Base-by-base conservation (phyloP, 768 basidiomycete species). In the Rhodotorula graminis region DNA sequence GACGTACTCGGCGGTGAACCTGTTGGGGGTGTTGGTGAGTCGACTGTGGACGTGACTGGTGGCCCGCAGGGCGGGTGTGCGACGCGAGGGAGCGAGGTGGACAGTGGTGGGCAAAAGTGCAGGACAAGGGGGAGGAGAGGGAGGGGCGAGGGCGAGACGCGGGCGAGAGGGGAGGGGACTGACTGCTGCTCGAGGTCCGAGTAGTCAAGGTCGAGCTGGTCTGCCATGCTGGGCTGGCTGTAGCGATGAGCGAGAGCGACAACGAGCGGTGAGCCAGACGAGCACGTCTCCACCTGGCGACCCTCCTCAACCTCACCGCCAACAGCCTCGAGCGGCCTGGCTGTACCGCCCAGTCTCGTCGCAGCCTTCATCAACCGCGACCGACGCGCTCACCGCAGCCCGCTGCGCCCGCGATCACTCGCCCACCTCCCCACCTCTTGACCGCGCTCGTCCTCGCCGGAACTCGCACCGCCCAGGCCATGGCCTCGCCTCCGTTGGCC, bases 151-250 rank as follows among this genome's bases (percentile, higher is more conserved):
- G 46, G 40, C 29, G 29, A 2, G 29, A 10, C 31, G 27, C 23
- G 23, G 9, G 47, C 33, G 59, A 14, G 49, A n/a, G 33, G 42
- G 52, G 40, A 21, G 10, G 27, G 27, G 64, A 60, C 64, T 47
- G 25, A 93, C 92, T 90, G 91, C 82, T 84, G 86, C 80, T 93
- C 92, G 75, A 95, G 92, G 80, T 93, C 92, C 59, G 88, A 86
- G 80, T 88, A 93, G 81, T 93, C 92, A 77, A 92, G 91, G 66
- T 86, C 87, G 37, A 15, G 40, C 61, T 89, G 12, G 52, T 52
- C 56, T 61, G 64, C 65, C 11, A 14, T 62, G 42, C 31, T 27
- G 15, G 40, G 42, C 8, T 11, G 6, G 27, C 16, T 16, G 33
- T 2, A 29, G 66, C 57, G 50, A n/a, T 23, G 31, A 15, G 44